Conservation (phyloP, 2,329 filamentous ascomycete genomes). For the Aureobasidium sp. region DNA sequence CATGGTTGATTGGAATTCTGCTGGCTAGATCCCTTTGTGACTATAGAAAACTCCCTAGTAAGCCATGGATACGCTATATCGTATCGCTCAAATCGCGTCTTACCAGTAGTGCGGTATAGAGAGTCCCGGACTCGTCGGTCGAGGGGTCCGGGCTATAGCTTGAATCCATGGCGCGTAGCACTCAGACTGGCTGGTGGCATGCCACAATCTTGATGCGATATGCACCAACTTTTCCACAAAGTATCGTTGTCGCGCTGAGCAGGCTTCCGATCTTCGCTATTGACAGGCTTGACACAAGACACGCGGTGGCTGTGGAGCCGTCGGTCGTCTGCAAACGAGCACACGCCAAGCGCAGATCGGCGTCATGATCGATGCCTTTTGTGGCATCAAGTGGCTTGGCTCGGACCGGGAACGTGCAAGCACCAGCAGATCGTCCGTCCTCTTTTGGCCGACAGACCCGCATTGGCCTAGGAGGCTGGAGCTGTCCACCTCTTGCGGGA, state of each 20-base stretch:
- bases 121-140: slow-evolving; percentile 16
- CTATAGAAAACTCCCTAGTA: slow-evolving; percentile 27
- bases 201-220: slow-evolving; percentile 1
- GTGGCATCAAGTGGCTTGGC: neutral
- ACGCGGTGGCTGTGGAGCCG: neutral
- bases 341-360: neutral
- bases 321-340: neutral
- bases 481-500: neutral
- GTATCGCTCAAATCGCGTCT: neutral
- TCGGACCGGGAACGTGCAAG: too few relatives aligned
- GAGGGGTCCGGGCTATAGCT: slow-evolving; percentile 20
- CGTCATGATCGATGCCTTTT: neutral
- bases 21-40: slow-evolving; percentile 54
- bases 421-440: neutral
- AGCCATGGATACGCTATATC: neutral
- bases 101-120: slow-evolving; percentile 23
- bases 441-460: neutral
- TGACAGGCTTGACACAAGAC: neutral
- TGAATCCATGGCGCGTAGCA: slow-evolving; percentile 6
- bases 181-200: neutral
- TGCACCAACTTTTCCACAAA: neutral
- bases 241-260: neutral
- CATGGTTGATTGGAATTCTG: slow-evolving; percentile 53
- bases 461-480: neutral
- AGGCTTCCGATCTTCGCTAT: neutral